These are phyloP conservation scores for Ophiosphaerella narmari DNA, from an alignment of 2,329 filamentous ascomycete genomes.

Conservation along the genomic window DNA sequence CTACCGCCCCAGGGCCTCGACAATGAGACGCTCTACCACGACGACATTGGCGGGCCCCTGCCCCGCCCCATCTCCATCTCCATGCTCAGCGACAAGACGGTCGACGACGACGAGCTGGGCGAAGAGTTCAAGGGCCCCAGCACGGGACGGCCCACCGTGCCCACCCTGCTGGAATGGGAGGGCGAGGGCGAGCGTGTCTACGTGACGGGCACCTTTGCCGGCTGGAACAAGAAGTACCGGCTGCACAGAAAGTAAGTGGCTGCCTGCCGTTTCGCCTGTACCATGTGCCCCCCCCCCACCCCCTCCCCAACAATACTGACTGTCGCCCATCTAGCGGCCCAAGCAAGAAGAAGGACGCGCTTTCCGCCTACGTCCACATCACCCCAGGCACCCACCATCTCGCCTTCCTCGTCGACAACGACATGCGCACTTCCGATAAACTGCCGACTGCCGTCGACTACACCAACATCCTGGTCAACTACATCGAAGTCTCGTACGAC, in stretches of 20 bases:
- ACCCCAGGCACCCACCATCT: constrained; percentile 94
- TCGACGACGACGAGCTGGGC: constrained; percentile 67
- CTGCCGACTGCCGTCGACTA: constrained; percentile 96
- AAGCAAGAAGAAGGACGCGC: constrained; percentile 59
- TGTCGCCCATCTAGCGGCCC: constrained; percentile 39
- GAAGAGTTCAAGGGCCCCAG: constrained; percentile 72
- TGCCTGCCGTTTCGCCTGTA: constrained; percentile 21
- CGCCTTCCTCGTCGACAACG: constrained; percentile 91
- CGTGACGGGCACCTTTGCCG: constrained; percentile 95
- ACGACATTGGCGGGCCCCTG: constrained; percentile 55
- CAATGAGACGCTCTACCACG: constrained; percentile 50
- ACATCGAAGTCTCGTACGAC: constrained; percentile 87
- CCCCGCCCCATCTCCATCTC: constrained; percentile 61
- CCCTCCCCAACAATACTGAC: constrained; percentile 35
- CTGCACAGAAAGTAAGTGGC: constrained; percentile 77
- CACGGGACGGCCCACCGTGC: constrained; percentile 73
- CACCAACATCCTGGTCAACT: constrained; percentile 97
- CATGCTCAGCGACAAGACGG: constrained; percentile 60
- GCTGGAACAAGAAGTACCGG: constrained; percentile 93
- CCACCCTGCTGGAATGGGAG: constrained; percentile 84
- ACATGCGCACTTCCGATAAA: constrained; percentile 86
- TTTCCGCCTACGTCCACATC: constrained; percentile 79
- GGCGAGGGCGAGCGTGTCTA: constrained; percentile 86
- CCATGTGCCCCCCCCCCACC: constrained; percentile 13
- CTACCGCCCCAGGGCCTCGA: constrained; percentile 69